Evolutionary conservation across 2,329 filamentous ascomycete genomes (phyloP), one percentile per base, ranked within the genome.

Genomic region (Scopulariopsis brevicaulis): DNA sequence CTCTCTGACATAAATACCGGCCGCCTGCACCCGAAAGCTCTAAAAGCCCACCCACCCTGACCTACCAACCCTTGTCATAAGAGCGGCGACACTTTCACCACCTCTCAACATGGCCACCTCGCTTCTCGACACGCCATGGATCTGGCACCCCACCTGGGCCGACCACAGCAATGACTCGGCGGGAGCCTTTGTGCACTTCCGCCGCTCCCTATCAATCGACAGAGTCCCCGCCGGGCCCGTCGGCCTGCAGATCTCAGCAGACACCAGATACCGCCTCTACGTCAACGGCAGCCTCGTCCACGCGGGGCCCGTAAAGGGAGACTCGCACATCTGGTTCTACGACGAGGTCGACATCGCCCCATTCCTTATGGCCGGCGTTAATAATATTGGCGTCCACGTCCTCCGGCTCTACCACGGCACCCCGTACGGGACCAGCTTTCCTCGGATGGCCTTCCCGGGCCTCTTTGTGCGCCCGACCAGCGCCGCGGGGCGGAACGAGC

Each of bases 181-280:
- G n/a, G n/a, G n/a, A n/a, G n/a, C n/a, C n/a, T n/a, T n/a, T n/a
- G n/a, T n/a, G n/a, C n/a, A n/a, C n/a, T n/a, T n/a, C n/a, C n/a
- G n/a, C n/a, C n/a, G n/a, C n/a, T n/a, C n/a, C n/a, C n/a, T n/a
- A n/a, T n/a, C n/a, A n/a, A n/a, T n/a, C n/a, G n/a, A n/a, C n/a
- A n/a, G n/a, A n/a, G n/a, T n/a, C n/a, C n/a, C n/a, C n/a, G n/a
- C n/a, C n/a, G n/a, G n/a, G n/a, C n/a, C n/a, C n/a, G n/a, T n/a
- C n/a, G n/a, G n/a, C n/a, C n/a, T n/a, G n/a, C n/a, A n/a, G n/a
- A 62, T 67, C 59, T 62, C 65, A 0, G 65, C 64, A 14, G 65
- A 67, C 54, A 67, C 65, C 1, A 60, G 62, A 43, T 67, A 67
- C 54, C 63, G 62, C 34, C 60, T 67, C 5, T 64, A 63, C 22